These are phyloP conservation scores for Lentinula lateritia DNA, from an alignment of 768 basidiomycete species.

Conservation along the genomic window DNA sequence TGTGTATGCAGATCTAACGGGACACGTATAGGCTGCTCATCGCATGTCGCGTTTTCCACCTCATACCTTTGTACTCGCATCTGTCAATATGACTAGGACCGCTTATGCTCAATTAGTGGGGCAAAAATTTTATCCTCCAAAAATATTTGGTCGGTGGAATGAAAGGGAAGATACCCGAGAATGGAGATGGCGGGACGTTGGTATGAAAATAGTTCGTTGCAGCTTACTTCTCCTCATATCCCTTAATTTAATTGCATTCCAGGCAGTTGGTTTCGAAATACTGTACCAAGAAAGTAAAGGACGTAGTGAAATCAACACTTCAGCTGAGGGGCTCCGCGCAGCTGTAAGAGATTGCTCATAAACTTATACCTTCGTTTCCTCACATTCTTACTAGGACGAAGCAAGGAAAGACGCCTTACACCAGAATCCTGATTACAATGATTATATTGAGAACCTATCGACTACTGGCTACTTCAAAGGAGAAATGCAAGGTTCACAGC, in stretches of 20 bases:
- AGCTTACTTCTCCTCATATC: background rate
- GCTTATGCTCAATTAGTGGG: constrained; percentile 92
- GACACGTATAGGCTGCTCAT: constrained; percentile 65
- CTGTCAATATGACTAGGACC: constrained; percentile 78
- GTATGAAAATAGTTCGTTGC: constrained; percentile 82
- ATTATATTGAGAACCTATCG: constrained; percentile 64
- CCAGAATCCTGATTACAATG: constrained; percentile 59
- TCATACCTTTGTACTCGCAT: constrained; percentile 48
- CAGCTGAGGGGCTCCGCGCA: constrained; percentile 31
- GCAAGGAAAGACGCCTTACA: constrained; percentile 65
- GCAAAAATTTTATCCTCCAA: constrained; percentile 90
- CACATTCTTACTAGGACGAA: constrained; percentile 36
- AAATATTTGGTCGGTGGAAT: constrained; percentile 73
- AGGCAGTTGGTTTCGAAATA: constrained; percentile 98
- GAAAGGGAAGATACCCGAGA: constrained; percentile 60
- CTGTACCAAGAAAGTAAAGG: constrained; percentile 81
- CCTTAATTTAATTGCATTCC: constrained; percentile 7
- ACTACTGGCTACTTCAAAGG: constrained; percentile 71
- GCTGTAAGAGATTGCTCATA: constrained; percentile 35
- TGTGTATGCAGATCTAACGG: background rate
- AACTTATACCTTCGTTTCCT: background rate
- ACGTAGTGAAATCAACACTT: constrained; percentile 33
- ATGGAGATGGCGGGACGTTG: constrained; percentile 77
- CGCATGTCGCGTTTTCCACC: constrained; percentile 91
- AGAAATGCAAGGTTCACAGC: constrained; percentile 70